Conservation (phyloP, 176 grass and related monocot species). For the Aegilops sharonensis region DNA sequence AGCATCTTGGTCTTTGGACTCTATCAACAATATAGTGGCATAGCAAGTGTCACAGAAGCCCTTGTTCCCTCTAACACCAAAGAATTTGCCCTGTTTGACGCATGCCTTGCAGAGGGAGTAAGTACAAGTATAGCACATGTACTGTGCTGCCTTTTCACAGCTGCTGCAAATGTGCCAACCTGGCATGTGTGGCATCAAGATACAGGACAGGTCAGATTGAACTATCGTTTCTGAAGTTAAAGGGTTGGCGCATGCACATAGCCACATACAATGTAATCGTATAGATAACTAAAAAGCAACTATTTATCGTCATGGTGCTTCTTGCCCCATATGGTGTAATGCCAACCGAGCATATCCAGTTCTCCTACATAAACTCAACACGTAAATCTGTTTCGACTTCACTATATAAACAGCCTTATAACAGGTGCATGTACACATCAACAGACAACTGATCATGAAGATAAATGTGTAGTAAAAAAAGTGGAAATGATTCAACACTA, state of each 20-base stretch:
- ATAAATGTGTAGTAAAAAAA: not conserved
- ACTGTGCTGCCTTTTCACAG: constrained; percentile 75
- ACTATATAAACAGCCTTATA: not conserved
- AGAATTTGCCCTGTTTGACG: constrained; percentile 65
- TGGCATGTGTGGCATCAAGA: constrained; percentile 44
- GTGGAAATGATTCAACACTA: not conserved
- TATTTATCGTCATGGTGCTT: not conserved
- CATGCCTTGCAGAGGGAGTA: constrained; percentile 91
- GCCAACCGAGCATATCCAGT: not conserved
- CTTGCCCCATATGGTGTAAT: constrained; percentile 15
- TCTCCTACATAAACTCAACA: constrained; percentile 5
- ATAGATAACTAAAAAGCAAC: constrained; percentile 14
- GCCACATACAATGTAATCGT: not conserved
- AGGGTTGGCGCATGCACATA: not conserved
- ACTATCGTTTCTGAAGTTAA: not conserved
- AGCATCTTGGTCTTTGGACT: constrained; percentile 56
- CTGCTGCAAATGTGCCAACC: constrained; percentile 99
- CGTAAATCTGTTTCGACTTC: not conserved
- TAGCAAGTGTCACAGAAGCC: constrained; percentile 98
- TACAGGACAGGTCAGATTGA: constrained; percentile 24
- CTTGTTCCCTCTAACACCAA: constrained; percentile 85
- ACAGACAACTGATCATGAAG: constrained; percentile 9
- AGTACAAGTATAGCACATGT: constrained; percentile 98
- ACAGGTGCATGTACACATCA: not conserved
- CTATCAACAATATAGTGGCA: constrained; percentile 79